phyloP scores from a whole-genome alignment of 495 filamentous ascomycete species.

The Talaromyces liani region DNA sequence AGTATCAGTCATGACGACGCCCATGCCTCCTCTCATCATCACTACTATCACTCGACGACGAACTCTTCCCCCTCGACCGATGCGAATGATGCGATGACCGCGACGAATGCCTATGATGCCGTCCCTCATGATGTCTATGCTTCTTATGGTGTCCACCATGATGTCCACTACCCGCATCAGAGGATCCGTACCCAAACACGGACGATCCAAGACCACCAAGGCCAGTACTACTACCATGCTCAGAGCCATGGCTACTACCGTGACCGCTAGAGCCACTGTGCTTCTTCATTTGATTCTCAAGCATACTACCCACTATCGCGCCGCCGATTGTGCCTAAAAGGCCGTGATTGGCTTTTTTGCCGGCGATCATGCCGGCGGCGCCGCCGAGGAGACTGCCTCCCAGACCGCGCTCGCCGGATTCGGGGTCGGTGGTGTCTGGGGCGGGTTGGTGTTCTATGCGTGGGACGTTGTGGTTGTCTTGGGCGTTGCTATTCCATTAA shows the following conservation, averaged over 20 bases:
- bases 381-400: constrained; percentile 37
- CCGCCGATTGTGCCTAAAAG: constrained; percentile 42
- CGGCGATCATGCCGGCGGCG: constrained; percentile 37
- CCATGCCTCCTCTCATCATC: neutral
- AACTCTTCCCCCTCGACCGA: neutral
- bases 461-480: constrained; percentile 27
- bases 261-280: neutral
- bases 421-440: constrained; percentile 14
- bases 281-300: constrained; percentile 2
- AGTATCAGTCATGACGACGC: neutral
- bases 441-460: constrained; percentile 22
- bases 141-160: neutral
- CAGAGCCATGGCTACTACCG: constrained; percentile 1
- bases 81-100: constrained; percentile 1
- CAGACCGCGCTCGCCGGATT: constrained; percentile 31
- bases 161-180: neutral
- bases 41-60: neutral
- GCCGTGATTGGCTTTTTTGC: constrained; percentile 40
- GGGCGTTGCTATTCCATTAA: constrained; percentile 36
- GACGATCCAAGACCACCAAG: neutral
- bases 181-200: neutral
- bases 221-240: neutral
- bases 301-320: constrained; percentile 38
- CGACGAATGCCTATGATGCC: constrained; percentile 2
- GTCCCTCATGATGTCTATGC: neutral